Conservation (phyloP, 805 yeast genomes). For the Lipomyces starkeyi region DNA sequence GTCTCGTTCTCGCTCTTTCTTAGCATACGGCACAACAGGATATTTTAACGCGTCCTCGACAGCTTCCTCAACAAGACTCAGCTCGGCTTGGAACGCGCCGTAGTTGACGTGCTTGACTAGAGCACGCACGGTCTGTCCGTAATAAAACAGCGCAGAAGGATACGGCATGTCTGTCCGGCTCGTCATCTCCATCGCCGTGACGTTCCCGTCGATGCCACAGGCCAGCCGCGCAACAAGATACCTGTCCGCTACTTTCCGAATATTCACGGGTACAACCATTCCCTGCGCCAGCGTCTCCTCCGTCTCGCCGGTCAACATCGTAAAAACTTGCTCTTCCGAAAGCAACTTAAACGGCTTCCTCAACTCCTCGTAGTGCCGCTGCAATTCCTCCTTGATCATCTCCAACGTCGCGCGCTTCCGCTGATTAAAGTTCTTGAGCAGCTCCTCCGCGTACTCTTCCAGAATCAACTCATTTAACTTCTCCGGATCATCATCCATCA, state of each 20-base stretch:
- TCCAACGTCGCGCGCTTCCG: conserved; percentile 80
- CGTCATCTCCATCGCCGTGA: conserved; percentile 46
- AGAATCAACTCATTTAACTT: conserved; percentile 85
- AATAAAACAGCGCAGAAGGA: conserved; percentile 53
- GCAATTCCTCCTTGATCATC: conserved; percentile 84
- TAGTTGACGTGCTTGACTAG: conserved; percentile 74
- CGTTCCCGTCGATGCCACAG: conserved; percentile 66
- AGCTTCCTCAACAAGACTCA: conserved; percentile 72
- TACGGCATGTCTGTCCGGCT: conserved; percentile 53
- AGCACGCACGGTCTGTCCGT: conserved; percentile 87
- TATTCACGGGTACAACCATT: conserved; percentile 73
- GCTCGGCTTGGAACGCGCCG: conserved; percentile 73
- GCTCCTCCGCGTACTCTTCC: conserved; percentile 90
- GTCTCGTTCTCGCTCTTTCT: conserved; percentile 53
- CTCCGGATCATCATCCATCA: conserved; percentile 70
- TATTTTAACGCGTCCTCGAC: conserved; percentile 57
- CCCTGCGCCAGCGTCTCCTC: conserved; percentile 70
- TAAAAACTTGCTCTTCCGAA: conserved; percentile 76
- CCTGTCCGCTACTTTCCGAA: conserved; percentile 64
- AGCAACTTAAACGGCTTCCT: conserved; percentile 72
- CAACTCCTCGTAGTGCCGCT: conserved; percentile 84
- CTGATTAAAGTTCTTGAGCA: conserved; percentile 64
- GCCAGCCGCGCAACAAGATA: conserved; percentile 54
- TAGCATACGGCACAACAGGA: conserved; percentile 42
- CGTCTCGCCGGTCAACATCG: conserved; percentile 87